A percentile compares a stretch with the other conserved stretches of the same genome.
These are phyloP conservation scores for Lagenaria siceraria DNA, from an alignment of 306 rosid genomes.

Conservation along the genomic window DNA sequence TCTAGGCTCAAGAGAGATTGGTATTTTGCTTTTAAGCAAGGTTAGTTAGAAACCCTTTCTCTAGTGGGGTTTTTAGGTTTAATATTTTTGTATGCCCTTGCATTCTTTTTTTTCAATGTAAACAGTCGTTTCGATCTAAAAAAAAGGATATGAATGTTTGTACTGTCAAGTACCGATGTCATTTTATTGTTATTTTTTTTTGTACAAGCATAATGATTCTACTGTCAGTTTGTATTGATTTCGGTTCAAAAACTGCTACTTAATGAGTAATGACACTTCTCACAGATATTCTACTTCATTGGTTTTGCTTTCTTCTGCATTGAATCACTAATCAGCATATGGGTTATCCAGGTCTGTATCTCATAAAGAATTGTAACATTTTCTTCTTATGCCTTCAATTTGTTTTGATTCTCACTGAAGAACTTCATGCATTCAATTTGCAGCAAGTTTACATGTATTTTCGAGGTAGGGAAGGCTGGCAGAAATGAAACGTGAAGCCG, in stretches of 20 bases:
- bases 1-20: not conserved
- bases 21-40: not conserved
- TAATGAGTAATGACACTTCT: not conserved
- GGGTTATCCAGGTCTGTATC: slow-evolving; percentile 85
- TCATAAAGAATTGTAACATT: not conserved
- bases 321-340: slow-evolving; percentile 70
- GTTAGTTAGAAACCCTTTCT: too few relatives aligned
- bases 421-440: slow-evolving; percentile 3
- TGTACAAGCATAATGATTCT: not conserved
- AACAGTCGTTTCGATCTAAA: too few relatives aligned
- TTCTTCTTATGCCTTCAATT: not conserved
- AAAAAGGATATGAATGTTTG: not conserved
- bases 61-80: too few relatives aligned
- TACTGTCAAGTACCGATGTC: not conserved
- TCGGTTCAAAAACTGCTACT: not conserved
- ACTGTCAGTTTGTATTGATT: not conserved
- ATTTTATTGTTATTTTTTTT: not conserved
- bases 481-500: slow-evolving; percentile 59
- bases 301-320: slow-evolving; percentile 59
- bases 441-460: slow-evolving; percentile 95
- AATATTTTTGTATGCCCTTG: too few relatives aligned
- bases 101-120: too few relatives aligned
- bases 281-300: slow-evolving; percentile 76
- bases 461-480: slow-evolving; percentile 86
- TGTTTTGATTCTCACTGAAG: not conserved